Conservation (phyloP, 441 rosid genomes). For the Gossypium laxum region DNA sequence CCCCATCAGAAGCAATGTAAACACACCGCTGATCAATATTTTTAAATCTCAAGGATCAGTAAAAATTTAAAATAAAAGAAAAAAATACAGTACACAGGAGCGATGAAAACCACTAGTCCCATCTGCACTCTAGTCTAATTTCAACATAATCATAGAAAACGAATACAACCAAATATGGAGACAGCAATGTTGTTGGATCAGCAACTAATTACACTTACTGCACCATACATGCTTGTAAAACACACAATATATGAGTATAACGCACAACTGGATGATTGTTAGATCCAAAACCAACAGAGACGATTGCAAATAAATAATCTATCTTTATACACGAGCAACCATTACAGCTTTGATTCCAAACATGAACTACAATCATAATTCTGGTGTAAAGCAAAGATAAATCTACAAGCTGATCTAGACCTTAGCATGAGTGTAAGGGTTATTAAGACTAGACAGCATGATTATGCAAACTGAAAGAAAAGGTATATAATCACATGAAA, state of each 20-base stretch:
- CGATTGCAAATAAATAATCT: not conserved
- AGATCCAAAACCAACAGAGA: not conserved
- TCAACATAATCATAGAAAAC: not conserved
- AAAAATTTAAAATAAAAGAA: conserved; percentile 1
- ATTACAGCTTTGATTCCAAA: not conserved
- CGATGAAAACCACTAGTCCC: not conserved
- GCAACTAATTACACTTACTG: not conserved
- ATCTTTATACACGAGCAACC: not conserved
- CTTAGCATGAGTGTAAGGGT: not conserved
- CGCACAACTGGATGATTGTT: not conserved
- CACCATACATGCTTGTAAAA: not conserved
- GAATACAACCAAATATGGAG: not conserved
- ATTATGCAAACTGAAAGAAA: not conserved
- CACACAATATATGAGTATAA: not conserved
- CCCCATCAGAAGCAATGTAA: conserved; percentile 96
- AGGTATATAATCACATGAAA: not conserved
- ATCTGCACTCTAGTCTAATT: not conserved
- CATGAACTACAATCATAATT: not conserved
- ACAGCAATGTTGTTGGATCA: not conserved
- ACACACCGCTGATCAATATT: conserved; percentile 56
- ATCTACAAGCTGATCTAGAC: not conserved
- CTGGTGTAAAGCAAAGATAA: not conserved
- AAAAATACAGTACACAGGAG: not conserved
- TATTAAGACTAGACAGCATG: not conserved
- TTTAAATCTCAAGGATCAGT: conserved; percentile 21